Conservation (phyloP, 495 filamentous ascomycete genomes). For the Neurospora sp. region DNA sequence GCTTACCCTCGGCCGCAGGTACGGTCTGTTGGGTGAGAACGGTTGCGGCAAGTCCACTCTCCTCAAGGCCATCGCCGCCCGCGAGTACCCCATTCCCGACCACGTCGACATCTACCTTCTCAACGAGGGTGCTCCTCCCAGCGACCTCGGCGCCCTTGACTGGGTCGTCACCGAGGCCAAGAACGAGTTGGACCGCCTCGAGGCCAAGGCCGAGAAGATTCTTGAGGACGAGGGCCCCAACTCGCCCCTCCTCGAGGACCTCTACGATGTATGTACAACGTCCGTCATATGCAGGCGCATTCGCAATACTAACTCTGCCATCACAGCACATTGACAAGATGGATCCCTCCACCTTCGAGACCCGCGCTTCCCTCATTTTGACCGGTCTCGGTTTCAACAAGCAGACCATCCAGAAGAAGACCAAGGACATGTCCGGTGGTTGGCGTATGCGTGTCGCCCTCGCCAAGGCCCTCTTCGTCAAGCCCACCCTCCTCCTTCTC, state of each 20-base stretch:
- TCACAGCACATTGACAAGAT: conserved; percentile 90
- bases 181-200: conserved; percentile 80
- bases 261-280: conserved; percentile 73
- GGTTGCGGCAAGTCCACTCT: conserved; percentile 97
- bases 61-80: conserved; percentile 83
- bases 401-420: conserved; percentile 92
- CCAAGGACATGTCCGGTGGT: conserved; percentile 99
- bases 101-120: conserved; percentile 98
- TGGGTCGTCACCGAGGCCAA: conserved; percentile 97
- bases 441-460: conserved; percentile 99
- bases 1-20: conserved; percentile 83
- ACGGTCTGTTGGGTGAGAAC: conserved; percentile 96
- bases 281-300: not conserved
- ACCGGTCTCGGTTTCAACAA: conserved; percentile 99
- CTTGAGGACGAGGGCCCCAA: conserved; percentile 88
- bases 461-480: conserved; percentile 96
- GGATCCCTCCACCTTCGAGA: conserved; percentile 99
- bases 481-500: conserved; percentile 87
- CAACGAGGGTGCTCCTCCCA: conserved; percentile 92
- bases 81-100: conserved; percentile 92
- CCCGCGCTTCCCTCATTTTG: conserved; percentile 89
- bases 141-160: conserved; percentile 80
- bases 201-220: conserved; percentile 79
- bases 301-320: conserved; percentile 10
- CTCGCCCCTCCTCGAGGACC: conserved; percentile 78